Percentiles rank a stretch among this genome's conserved stretches.
phyloP scores from a whole-genome alignment of 371 early-diverging fungal species.

The Mortierella sp. region DNA sequence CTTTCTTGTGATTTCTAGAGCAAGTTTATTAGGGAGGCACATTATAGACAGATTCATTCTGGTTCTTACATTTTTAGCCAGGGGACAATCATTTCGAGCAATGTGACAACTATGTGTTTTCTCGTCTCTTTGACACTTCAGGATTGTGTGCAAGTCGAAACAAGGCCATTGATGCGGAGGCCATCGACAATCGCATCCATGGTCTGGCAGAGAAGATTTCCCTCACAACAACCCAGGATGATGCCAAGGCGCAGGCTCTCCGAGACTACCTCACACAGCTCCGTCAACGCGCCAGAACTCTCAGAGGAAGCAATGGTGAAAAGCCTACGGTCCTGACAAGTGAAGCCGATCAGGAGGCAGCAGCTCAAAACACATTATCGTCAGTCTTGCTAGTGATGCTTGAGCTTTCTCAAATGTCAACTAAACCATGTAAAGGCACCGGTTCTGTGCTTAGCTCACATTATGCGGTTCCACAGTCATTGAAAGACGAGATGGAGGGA shows the following conservation, averaged over 20 bases:
- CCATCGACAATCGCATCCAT: slow-evolving; percentile 21
- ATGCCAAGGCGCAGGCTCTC: slow-evolving; percentile 25
- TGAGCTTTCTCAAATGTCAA: slow-evolving; percentile 44
- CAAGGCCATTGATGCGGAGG: slow-evolving; percentile 29
- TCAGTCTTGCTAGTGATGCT: slow-evolving; percentile 29
- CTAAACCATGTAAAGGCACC: slow-evolving; percentile 13
- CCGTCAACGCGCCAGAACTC: slow-evolving; percentile 12
- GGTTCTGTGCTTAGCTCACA: not conserved
- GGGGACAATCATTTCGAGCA: slow-evolving; percentile 28
- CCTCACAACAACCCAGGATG: slow-evolving; percentile 18
- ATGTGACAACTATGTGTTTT: slow-evolving; percentile 21
- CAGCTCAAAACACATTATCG: slow-evolving; percentile 36
- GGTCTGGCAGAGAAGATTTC: slow-evolving; percentile 40
- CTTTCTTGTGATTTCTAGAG: not conserved
- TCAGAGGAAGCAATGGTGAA: slow-evolving; percentile 21
- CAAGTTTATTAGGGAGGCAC: not conserved
- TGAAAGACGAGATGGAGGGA: slow-evolving; percentile 4
- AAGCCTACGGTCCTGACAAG: slow-evolving; percentile 12
- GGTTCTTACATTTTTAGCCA: slow-evolving; percentile 11
- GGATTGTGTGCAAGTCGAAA: slow-evolving; percentile 38
- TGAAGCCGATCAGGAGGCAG: slow-evolving; percentile 28
- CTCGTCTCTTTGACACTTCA: slow-evolving; percentile 32
- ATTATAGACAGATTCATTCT: not conserved
- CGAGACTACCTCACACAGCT: slow-evolving; percentile 12
- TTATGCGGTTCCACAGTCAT: slow-evolving; percentile 12